Evolutionary conservation across 805 yeast species (phyloP), one percentile per base, ranked within the genome.

Genomic region (Wickerhamomyces xylosicus): DNA sequence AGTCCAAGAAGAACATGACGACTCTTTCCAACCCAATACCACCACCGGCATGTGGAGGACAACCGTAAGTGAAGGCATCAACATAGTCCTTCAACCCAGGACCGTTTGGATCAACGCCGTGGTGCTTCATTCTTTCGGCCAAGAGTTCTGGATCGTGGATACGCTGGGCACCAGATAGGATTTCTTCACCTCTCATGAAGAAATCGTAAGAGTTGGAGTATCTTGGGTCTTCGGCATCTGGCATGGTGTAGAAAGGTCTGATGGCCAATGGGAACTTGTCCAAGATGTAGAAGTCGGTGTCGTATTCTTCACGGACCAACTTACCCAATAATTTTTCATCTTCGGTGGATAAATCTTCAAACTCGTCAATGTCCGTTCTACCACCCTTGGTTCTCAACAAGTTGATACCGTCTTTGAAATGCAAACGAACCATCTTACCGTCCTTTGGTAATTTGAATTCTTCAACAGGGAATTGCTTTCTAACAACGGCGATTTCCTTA

Each of bases 111-210:
- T 85, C 85, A 40, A 92, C 77, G 20, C 75, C 97, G 56, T 83
- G 95, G 31, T 71, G 82, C 36, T 62, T 68, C 83, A 92, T 78
- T 68, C 97, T 79, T 66, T 83, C 74, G 53, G 67, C 71, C 55
- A 92, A 75, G 53, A 92, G 69, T 46, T 70, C 85, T 37, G 95
- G 79, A 62, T 92, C 97, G 61, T 92, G 99, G 52, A 92, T 77
- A 76, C 99, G 95, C 71, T 92, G 99, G 42, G 98, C 99, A 56
- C 99, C 99, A n/a, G 96, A 86, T 52, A 92, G 69, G 54, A 92
- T 92, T 68, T 92, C 99, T 69, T 92, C 98, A 60, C 99, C 99
- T 71, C 98, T 83, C 98, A 92, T 92, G 75, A 92, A 92, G 80
- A 92, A 92, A 69, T 92, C 98, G 61, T 90, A 92, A 17, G 97